phyloP scores from a whole-genome alignment of 73 alveolate species.

The Tetrahymena elliotti region DNA sequence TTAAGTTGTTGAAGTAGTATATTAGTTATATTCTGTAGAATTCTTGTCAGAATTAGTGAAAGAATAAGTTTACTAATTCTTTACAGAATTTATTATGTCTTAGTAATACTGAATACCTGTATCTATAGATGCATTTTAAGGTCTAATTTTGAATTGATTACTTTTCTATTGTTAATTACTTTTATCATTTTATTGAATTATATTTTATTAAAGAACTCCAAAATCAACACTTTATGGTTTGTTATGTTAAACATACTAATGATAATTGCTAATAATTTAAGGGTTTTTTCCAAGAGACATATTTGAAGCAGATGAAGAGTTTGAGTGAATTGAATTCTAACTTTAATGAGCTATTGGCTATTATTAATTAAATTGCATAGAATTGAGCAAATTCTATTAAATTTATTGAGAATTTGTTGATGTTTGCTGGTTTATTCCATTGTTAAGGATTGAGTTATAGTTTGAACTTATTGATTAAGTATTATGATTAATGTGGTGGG shows the following conservation, averaged over 20 bases:
- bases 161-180: neutral
- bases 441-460: neutral
- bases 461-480: neutral
- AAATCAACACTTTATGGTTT: neutral
- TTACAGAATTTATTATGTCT: neutral
- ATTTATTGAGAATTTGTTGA: neutral
- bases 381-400: neutral
- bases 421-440: too few species aligned
- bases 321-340: neutral
- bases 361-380: neutral
- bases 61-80: neutral
- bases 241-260: neutral
- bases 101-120: neutral
- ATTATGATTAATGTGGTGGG: neutral
- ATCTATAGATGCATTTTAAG: neutral
- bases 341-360: neutral
- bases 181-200: neutral
- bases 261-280: neutral
- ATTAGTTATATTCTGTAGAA: neutral
- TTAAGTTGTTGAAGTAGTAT: neutral
- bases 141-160: neutral
- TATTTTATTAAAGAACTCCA: neutral
- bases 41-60: neutral
- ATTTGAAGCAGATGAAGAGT: neutral
- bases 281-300: neutral